phyloP scores from a whole-genome alignment of 116 monocot species.

The Trichopus zeylanicus region DNA sequence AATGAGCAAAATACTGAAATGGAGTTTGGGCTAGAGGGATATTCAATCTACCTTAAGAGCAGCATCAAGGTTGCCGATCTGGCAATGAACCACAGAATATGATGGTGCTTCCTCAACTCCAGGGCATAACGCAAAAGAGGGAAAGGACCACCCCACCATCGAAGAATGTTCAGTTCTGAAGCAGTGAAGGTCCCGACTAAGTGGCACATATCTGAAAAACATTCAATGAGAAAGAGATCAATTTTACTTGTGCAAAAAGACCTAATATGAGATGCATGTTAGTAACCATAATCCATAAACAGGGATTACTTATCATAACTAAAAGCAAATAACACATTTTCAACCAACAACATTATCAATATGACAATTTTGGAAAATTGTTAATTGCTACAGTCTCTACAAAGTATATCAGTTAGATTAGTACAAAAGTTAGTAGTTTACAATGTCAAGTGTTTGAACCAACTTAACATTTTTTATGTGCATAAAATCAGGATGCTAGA shows the following conservation, averaged over 20 bases:
- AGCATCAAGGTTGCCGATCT: conserved; percentile 69
- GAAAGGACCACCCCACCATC: conserved; percentile 32
- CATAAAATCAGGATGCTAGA: too few relatives aligned
- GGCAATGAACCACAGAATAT: conserved; percentile 42
- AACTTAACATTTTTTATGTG: too few relatives aligned
- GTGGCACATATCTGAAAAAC: conserved; percentile 84
- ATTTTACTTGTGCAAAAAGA: background rate
- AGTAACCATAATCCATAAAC: too few relatives aligned
- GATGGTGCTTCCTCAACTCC: conserved; percentile 19
- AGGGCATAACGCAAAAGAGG: conserved; percentile 18
- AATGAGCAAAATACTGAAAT: background rate
- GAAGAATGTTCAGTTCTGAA: conserved; percentile 26
- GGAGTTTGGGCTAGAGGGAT: conserved; percentile 3
- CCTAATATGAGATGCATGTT: too few relatives aligned
- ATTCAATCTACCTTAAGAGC: conserved; percentile 59
- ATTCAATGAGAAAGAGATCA: conserved; percentile 3
- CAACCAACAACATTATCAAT: too few relatives aligned
- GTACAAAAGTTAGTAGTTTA: too few relatives aligned
- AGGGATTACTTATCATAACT: too few relatives aligned
- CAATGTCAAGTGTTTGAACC: too few relatives aligned
- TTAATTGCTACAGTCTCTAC: too few relatives aligned
- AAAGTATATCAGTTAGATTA: too few relatives aligned
- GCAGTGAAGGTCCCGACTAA: conserved; percentile 45
- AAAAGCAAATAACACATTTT: too few relatives aligned
- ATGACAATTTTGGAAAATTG: too few relatives aligned